phyloP scores from a whole-genome alignment of 2,329 filamentous ascomycete genomes.

The Fusarium anthophilum region DNA sequence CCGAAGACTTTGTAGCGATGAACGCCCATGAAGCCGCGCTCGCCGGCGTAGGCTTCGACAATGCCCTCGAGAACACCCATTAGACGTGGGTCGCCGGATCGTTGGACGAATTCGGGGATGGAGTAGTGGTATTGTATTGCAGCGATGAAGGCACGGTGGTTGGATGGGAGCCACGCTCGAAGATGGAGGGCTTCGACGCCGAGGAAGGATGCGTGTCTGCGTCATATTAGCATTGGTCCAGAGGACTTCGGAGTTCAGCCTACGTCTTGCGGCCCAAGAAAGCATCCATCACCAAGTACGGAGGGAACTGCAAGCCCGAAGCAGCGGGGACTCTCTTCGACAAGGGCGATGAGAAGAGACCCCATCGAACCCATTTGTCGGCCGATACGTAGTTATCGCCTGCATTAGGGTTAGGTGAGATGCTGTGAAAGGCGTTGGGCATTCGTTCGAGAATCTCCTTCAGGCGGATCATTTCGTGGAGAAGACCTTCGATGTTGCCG shows the following conservation, averaged over 20 bases:
- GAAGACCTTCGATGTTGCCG: slow-evolving; percentile 58
- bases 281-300: slow-evolving; percentile 64
- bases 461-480: slow-evolving; percentile 60
- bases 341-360: slow-evolving; percentile 60
- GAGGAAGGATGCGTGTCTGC: slow-evolving; percentile 53
- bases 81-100: slow-evolving; percentile 59
- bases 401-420: slow-evolving; percentile 61
- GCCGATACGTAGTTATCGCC: slow-evolving; percentile 61
- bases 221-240: slow-evolving; percentile 46
- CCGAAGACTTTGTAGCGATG: slow-evolving; percentile 68
- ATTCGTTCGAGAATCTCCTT: slow-evolving; percentile 64
- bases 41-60: slow-evolving; percentile 64
- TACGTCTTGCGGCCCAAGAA: slow-evolving; percentile 59
- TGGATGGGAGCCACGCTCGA: slow-evolving; percentile 63
- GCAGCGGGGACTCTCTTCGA: slow-evolving; percentile 61
- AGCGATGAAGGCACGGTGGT: slow-evolving; percentile 64
- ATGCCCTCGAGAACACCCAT: slow-evolving; percentile 65
- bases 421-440: slow-evolving; percentile 64
- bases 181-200: slow-evolving; percentile 62
- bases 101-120: slow-evolving; percentile 62
- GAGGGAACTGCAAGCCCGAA: slow-evolving; percentile 62
- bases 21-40: slow-evolving; percentile 65
- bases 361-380: slow-evolving; percentile 61
- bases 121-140: slow-evolving; percentile 64
- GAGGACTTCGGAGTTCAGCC: rapidly evolving